Evolutionary conservation across 1,284 basidiomycete genomes (phyloP), one percentile per base, ranked within the genome.

Genomic region (Pulchroboletus neoregius): DNA sequence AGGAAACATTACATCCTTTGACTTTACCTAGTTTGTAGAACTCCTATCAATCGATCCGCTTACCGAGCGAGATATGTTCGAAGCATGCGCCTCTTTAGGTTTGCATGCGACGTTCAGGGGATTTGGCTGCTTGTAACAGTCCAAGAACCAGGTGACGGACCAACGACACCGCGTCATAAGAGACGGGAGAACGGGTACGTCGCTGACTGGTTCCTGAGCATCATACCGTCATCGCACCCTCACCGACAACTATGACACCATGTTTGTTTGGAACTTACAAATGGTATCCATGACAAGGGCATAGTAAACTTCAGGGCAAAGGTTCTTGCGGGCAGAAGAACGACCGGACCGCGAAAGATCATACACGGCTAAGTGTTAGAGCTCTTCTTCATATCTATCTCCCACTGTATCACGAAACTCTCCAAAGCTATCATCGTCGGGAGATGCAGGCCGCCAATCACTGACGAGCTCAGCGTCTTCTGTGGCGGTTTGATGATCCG

Each of bases 391-490:
- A 30, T 68, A 64, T 48, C 56, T 50, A 40, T 62, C 64, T 34
- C 43, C 48, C 24, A 38, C 28, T 34, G 45, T 32, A 49, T 52
- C 33, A 40, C 42, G 33, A 37, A 49, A 48, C 24, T 23, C 46
- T 43, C 48, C 51, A 50, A 53, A 56, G 8, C 32, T 39, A 11
- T 39, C 40, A 15, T 41, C 45, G 23, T 49, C 68, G 24, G 69
- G 68, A 20, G 68, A 68, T 51, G 61, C 40, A 20, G 67, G 61
- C 43, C 70, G 54, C 70, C 71, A 71, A 53, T 71, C 72, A 45
- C 62, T 62, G 38, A 70, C 54, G 33, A 65, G 49, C 49, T 68
- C 68, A 22, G 54, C 57, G 20, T 46, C 61, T 30, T 57, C 62
- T 7, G 38, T 37, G 28, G 28, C 16, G 16, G 30, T 42, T 33